phyloP scores from a whole-genome alignment of 169 alveolate genomes.

The Plasmodium inui region DNA sequence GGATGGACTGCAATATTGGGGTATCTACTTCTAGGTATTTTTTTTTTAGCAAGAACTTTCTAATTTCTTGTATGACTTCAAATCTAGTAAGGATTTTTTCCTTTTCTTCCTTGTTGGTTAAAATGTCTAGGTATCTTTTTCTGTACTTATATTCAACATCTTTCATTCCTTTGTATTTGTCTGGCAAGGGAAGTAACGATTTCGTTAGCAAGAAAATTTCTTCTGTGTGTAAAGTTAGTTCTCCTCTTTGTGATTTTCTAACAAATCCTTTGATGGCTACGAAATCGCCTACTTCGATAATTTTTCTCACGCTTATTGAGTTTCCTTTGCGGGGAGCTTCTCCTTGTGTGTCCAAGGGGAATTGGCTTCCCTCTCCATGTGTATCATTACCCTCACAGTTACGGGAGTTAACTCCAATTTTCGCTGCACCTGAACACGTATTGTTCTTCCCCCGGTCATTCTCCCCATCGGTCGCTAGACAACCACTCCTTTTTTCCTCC shows the following conservation, averaged over 20 bases:
- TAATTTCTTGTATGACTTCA: slow-evolving; percentile 83
- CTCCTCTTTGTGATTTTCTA: slow-evolving; percentile 70
- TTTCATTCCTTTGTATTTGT: slow-evolving; percentile 80
- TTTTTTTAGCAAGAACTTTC: slow-evolving; percentile 83
- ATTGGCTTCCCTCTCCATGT: not conserved
- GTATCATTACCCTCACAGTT: not conserved
- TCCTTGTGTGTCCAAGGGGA: not conserved
- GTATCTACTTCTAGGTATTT: slow-evolving; percentile 95
- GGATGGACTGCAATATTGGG: slow-evolving; percentile 93
- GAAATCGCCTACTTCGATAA: slow-evolving; percentile 78
- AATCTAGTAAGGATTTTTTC: slow-evolving; percentile 85
- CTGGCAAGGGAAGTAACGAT: slow-evolving; percentile 64
- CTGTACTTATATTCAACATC: slow-evolving; percentile 87
- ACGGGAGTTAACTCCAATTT: not conserved
- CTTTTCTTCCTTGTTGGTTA: slow-evolving; percentile 84
- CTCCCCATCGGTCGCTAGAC: slow-evolving; percentile 1
- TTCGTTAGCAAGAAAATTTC: slow-evolving; percentile 56
- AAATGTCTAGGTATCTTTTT: slow-evolving; percentile 90
- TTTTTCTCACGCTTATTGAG: slow-evolving; percentile 37
- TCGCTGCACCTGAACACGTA: not conserved
- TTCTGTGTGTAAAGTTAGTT: slow-evolving; percentile 65
- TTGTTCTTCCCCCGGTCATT: not conserved
- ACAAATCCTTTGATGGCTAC: slow-evolving; percentile 70
- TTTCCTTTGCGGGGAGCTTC: not conserved
- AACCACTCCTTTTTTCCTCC: not conserved